Evolutionary conservation across 208 protist species (phyloP).

Genomic region (Leishmania arabica): DNA sequence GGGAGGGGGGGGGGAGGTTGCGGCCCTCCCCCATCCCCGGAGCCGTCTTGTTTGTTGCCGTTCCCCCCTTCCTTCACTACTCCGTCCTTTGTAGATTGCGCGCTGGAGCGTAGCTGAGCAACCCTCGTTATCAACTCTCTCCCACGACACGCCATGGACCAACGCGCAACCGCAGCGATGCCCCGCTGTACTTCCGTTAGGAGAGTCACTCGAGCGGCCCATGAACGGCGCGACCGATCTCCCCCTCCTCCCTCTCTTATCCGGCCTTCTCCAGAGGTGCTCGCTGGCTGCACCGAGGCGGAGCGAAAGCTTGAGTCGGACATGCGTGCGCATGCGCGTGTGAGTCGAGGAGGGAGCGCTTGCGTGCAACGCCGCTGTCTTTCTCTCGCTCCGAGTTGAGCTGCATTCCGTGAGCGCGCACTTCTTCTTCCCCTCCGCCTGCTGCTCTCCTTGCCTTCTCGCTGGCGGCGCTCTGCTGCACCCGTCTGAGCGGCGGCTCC

Average conservation of each 20-base stretch:
- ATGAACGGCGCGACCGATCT: not conserved
- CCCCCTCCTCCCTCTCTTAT: not conserved
- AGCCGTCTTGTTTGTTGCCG: not conserved
- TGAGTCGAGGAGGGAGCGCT: not conserved
- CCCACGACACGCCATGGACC: not conserved
- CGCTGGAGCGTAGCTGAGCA: not conserved
- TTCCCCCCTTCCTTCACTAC: conserved; percentile 23
- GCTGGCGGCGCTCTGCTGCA: not conserved
- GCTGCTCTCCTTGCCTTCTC: not conserved
- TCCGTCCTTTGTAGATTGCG: conserved; percentile 7
- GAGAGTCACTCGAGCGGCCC: not conserved
- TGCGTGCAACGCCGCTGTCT: not conserved
- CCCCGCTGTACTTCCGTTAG: not conserved
- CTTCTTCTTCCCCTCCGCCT: not conserved
- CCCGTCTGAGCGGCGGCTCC: not conserved
- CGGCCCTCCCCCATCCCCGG: not conserved
- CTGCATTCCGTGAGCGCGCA: not conserved
- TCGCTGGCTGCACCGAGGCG: not conserved
- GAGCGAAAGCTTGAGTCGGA: not conserved
- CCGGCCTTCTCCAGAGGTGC: not conserved
- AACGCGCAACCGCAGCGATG: not conserved
- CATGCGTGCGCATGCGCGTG: not conserved
- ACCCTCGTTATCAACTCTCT: not conserved
- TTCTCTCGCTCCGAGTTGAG: not conserved
- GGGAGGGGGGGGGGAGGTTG: not conserved